A percentile compares a stretch with the other conserved stretches of the same genome.
phyloP scores from a whole-genome alignment of 1,284 basidiomycete species.

The Papiliotrema flavescens region DNA sequence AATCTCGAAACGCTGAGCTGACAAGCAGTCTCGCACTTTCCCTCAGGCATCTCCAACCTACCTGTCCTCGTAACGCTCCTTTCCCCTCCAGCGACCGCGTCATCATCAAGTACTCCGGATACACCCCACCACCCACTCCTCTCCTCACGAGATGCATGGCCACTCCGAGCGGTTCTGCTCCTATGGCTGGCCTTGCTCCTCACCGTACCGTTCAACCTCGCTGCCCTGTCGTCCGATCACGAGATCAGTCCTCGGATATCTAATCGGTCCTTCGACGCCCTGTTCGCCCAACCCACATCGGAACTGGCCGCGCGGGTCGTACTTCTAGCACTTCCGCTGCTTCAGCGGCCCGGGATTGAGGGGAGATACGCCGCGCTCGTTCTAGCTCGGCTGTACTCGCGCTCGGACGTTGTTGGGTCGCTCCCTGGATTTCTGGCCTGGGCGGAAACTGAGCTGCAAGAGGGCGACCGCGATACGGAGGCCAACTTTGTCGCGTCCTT shows the following conservation, averaged over 20 bases:
- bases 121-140: slow-evolving; percentile 35
- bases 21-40: slow-evolving; percentile 43
- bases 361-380: slow-evolving; percentile 44
- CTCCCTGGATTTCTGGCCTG: slow-evolving; percentile 38
- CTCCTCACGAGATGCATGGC: slow-evolving; percentile 58
- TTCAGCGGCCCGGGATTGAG: slow-evolving; percentile 44
- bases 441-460: slow-evolving; percentile 29
- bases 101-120: slow-evolving; percentile 48
- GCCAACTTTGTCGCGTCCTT: slow-evolving; percentile 34
- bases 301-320: slow-evolving; percentile 58
- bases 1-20: background rate
- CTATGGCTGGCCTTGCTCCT: slow-evolving; percentile 92
- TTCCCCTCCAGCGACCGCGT: slow-evolving; percentile 49
- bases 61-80: slow-evolving; percentile 69
- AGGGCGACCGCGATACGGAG: slow-evolving; percentile 37
- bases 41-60: slow-evolving; percentile 80
- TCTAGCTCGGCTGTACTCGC: slow-evolving; percentile 42
- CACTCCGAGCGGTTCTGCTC: slow-evolving; percentile 75
- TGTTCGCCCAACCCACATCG: slow-evolving; percentile 60
- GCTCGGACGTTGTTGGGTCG: slow-evolving; percentile 36
- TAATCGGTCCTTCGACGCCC: slow-evolving; percentile 65
- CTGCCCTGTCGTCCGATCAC: slow-evolving; percentile 57
- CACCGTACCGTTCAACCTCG: slow-evolving; percentile 88
- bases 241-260: slow-evolving; percentile 30
- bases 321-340: slow-evolving; percentile 31